A percentile compares a stretch with the other conserved stretches of the same genome.
Evolutionary conservation across 2,329 filamentous ascomycete genomes (phyloP).

Genomic region (Fusarium redolens): DNA sequence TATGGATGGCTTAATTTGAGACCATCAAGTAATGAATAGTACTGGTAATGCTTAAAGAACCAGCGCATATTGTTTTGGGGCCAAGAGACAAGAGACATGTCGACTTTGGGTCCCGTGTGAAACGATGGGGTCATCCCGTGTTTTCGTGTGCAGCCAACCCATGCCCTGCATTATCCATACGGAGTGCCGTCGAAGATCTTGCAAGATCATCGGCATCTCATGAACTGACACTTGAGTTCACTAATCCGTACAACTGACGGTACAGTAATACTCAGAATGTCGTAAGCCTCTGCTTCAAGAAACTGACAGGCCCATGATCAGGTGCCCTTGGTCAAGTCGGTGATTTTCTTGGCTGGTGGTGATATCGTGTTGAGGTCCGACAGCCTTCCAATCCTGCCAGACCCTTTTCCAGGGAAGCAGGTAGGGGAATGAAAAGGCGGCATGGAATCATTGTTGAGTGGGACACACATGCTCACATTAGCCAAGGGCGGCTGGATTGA

Average conservation of each 20-base stretch:
- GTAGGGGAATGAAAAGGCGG: conserved; percentile 23
- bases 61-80: conserved; percentile 21
- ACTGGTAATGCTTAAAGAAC: not conserved
- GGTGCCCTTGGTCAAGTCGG: not conserved
- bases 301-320: conserved; percentile 5
- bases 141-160: conserved; percentile 1
- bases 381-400: conserved; percentile 13
- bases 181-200: conserved; percentile 31
- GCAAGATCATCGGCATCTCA: conserved; percentile 25
- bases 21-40: not conserved
- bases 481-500: conserved; percentile 13
- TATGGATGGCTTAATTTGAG: conserved; percentile 19
- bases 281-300: conserved; percentile 35
- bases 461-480: conserved; percentile 17
- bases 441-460: conserved; percentile 34
- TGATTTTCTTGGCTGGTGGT: conserved; percentile 20
- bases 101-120: conserved; percentile 6
- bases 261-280: conserved; percentile 21
- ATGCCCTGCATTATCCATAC: conserved; percentile 16
- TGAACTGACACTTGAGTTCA: conserved; percentile 7
- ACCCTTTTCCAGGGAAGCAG: conserved; percentile 23
- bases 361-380: conserved; percentile 31
- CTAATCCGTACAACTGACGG: not conserved
- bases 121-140: conserved; percentile 19
- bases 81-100: conserved; percentile 12